Percentiles rank a stretch among this genome's conserved stretches.
phyloP scores from a whole-genome alignment of 495 filamentous ascomycete genomes.

The Aspergillus olivimuriae region DNA sequence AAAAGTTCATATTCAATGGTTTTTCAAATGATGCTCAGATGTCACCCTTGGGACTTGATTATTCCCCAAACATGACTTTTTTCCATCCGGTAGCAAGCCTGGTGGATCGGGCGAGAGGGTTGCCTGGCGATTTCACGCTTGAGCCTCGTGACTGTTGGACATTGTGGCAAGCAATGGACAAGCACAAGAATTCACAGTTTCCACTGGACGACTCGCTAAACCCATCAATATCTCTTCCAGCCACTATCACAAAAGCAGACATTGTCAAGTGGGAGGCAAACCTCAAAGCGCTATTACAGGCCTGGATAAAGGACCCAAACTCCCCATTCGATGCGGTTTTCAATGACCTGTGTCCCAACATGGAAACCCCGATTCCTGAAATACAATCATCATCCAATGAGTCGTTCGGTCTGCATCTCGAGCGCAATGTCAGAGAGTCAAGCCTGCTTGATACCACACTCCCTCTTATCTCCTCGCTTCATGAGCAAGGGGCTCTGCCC shows the following conservation, averaged over 20 bases:
- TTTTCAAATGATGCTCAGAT: slow-evolving; percentile 35
- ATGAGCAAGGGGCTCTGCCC: slow-evolving; percentile 58
- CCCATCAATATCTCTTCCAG: slow-evolving; percentile 37
- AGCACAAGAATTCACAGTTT: slow-evolving; percentile 39
- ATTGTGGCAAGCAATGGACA: slow-evolving; percentile 56
- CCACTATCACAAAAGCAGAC: slow-evolving; percentile 51
- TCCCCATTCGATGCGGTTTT: slow-evolving; percentile 62
- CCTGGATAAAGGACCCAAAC: slow-evolving; percentile 52
- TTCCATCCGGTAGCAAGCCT: slow-evolving; percentile 65
- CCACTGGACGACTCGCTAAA: slow-evolving; percentile 40
- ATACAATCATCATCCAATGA: no score
- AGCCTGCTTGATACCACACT: slow-evolving; percentile 43
- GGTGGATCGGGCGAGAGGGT: slow-evolving; percentile 49
- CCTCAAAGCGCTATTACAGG: slow-evolving; percentile 51
- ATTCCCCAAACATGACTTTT: slow-evolving; percentile 43
- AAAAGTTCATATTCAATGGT: slow-evolving; percentile 50
- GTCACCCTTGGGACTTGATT: slow-evolving; percentile 45
- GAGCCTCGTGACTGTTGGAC: slow-evolving; percentile 65
- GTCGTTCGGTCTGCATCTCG: no score
- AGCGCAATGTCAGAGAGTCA: not conserved
- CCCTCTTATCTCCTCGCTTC: slow-evolving; percentile 54
- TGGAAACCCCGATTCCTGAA: not conserved
- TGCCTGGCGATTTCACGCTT: slow-evolving; percentile 57
- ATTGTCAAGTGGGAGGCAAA: slow-evolving; percentile 57
- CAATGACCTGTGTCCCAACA: slow-evolving; percentile 18